Conservation (phyloP, 1,284 basidiomycete genomes). For the Microbotryomycetes sp. region DNA sequence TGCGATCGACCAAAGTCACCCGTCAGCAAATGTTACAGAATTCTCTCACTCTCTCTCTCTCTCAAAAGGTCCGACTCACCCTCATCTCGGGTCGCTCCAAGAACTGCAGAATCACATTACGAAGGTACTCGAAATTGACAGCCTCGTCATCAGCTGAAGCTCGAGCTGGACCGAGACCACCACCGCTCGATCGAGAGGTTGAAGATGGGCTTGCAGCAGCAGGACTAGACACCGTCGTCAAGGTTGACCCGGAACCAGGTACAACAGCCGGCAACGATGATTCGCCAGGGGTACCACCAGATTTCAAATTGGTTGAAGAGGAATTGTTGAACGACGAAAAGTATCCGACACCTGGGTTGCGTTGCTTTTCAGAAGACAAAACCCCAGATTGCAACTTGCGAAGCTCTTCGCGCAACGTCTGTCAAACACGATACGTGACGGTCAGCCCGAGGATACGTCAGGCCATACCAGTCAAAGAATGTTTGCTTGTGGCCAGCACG, state of each 20-base stretch:
- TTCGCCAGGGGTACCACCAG: not conserved
- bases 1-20: constrained; percentile 39
- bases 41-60: constrained; percentile 14
- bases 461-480: not conserved
- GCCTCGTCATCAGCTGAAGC: constrained; percentile 54
- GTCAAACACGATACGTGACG: constrained; percentile 9
- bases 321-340: constrained; percentile 42
- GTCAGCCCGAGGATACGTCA: not conserved
- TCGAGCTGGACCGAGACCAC: not conserved
- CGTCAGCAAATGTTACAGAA: not conserved
- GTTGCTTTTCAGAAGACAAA: constrained; percentile 76
- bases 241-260: not conserved
- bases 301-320: not conserved
- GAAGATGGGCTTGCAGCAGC: constrained; percentile 1
- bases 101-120: constrained; percentile 91
- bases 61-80: constrained; percentile 48
- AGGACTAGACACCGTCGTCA: not conserved
- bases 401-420: constrained; percentile 83
- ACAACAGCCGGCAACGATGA: not conserved
- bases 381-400: constrained; percentile 87
- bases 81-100: constrained; percentile 83
- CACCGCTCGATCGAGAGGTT: not conserved
- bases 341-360: constrained; percentile 87
- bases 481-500: too few species aligned
- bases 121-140: constrained; percentile 87